These are phyloP conservation scores for Narthecium ossifragum DNA, from an alignment of 106 monocot species.

Conservation along the genomic window DNA sequence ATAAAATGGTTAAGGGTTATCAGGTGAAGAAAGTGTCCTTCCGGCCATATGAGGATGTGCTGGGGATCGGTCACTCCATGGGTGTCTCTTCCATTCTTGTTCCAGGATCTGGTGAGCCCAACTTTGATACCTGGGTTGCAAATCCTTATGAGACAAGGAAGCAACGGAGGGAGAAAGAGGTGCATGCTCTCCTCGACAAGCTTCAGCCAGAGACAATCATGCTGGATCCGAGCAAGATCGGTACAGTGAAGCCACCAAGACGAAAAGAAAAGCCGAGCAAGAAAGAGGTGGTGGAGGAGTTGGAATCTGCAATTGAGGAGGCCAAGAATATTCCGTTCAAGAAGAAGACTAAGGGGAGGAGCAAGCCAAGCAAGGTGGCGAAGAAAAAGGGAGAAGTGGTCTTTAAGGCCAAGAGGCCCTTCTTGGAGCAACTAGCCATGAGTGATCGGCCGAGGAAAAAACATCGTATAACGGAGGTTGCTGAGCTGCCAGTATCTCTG, in stretches of 20 bases:
- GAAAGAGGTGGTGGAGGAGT: conserved; percentile 46
- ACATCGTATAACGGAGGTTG: conserved; percentile 9
- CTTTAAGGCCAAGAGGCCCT: conserved; percentile 61
- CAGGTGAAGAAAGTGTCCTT: conserved; percentile 65
- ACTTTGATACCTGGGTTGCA: conserved; percentile 89
- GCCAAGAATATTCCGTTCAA: conserved; percentile 52
- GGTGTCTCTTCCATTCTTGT: conserved; percentile 71
- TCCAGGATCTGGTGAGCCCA: conserved; percentile 90
- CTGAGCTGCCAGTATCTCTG: conserved; percentile 64
- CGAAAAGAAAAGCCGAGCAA: conserved; percentile 40
- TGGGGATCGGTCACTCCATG: conserved; percentile 83
- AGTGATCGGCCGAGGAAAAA: conserved; percentile 25
- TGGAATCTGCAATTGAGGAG: conserved; percentile 45
- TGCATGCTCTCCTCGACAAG: conserved; percentile 77
- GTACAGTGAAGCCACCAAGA: conserved; percentile 41
- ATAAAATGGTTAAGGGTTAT: conserved; percentile 80
- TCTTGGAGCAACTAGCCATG: conserved; percentile 35
- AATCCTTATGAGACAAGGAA: conserved; percentile 74
- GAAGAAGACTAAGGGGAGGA: conserved; percentile 95
- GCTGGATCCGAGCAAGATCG: conserved; percentile 81
- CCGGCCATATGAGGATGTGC: conserved; percentile 81
- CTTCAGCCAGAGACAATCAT: conserved; percentile 89
- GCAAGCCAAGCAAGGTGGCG: conserved; percentile 71
- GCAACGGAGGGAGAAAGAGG: conserved; percentile 88
- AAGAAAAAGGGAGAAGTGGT: conserved; percentile 72